Evolutionary conservation across 2,329 filamentous ascomycete species (phyloP), one percentile per base, ranked within the genome.

Genomic region (Paraphaeosphaeria sporulosa): DNA sequence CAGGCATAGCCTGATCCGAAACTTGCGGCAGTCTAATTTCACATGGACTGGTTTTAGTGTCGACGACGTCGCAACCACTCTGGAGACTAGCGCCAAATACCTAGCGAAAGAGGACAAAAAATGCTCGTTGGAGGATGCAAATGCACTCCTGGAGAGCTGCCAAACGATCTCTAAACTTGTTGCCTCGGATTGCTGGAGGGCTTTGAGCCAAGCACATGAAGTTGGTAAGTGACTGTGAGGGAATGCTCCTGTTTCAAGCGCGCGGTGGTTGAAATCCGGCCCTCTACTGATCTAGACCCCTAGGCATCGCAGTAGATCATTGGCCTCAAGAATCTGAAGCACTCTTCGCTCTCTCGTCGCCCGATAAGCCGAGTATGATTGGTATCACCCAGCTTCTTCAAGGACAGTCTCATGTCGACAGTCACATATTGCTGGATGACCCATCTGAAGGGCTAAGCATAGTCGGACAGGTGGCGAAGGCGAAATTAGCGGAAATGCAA

Each of bases 11-110:
- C 81, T 96, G 2, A 89, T 96, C 4, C 85, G 84, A 57, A 97
- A 97, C 70, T 77, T 97, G 47, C 87, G 92, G 19, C 90, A 95
- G 71, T 89, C 92, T 7, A 92, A 91, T 51, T 96, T 97, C 71
- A 96, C 94, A 76, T 94, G 92, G 78, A 90, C 90, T 0, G 94
- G 93, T 50, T 93, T 90, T 69, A 86, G 87, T 0, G 76, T 81
- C 0, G 79, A 82, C 0, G 87, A 93, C 58, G 85, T 97, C 3
- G 63, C 76, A 2, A 86, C 82, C 30, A 86, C 91, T 0, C 76
- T 95, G 0, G 83, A 90, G 30, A 88, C 87, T 36, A 89, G 90
- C 0, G 81, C 85, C 54, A 82, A 82, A 38, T 97, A 97, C 68
- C 71, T 96, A 13, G 75, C 79, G 1, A 87, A 90, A 57, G 83